These are phyloP conservation scores for Aspergillus arachidicola DNA, from an alignment of 2,329 filamentous ascomycete genomes.

Conservation along the genomic window DNA sequence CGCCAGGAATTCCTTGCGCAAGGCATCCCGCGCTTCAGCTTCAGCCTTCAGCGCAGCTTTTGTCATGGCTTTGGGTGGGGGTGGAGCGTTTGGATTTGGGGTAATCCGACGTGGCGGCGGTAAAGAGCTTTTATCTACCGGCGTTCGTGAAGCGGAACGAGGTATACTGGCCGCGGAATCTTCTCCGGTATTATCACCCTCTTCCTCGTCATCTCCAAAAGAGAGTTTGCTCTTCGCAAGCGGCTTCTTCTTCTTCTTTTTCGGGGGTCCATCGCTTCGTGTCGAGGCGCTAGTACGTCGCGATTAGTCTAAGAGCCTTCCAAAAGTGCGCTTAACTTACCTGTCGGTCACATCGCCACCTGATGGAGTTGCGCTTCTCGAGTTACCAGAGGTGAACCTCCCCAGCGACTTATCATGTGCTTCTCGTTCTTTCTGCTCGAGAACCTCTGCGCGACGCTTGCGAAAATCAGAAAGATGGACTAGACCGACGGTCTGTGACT, in stretches of 20 bases:
- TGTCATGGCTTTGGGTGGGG: conserved; percentile 72
- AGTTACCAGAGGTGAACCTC: conserved; percentile 45
- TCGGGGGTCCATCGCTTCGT: conserved; percentile 47
- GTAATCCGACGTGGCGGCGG: conserved; percentile 39
- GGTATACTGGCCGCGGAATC: conserved; percentile 40
- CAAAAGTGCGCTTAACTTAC: conserved; percentile 49
- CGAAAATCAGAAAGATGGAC: conserved; percentile 92
- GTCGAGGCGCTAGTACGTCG: conserved; percentile 58
- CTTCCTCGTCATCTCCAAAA: conserved; percentile 64
- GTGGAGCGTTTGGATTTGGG: conserved; percentile 48
- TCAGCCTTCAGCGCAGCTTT: conserved; percentile 78
- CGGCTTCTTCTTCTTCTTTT: conserved; percentile 62
- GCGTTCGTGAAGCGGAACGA: conserved; percentile 42
- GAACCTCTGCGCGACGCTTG: conserved; percentile 90
- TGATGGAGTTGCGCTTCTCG: conserved; percentile 55
- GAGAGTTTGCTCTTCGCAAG: conserved; percentile 64
- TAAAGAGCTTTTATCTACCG: conserved; percentile 33
- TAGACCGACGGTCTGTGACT: conserved; percentile 85
- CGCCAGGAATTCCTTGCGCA: conserved; percentile 77
- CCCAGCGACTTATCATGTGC: conserved; percentile 64
- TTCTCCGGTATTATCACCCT: conserved; percentile 56
- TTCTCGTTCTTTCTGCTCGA: conserved; percentile 86
- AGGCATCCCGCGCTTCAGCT: conserved; percentile 71
- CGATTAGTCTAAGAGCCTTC: conserved; percentile 49
- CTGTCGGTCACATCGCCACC: conserved; percentile 55